Conservation (phyloP, 2,329 filamentous ascomycete genomes). For the Thelonectria blattea region DNA sequence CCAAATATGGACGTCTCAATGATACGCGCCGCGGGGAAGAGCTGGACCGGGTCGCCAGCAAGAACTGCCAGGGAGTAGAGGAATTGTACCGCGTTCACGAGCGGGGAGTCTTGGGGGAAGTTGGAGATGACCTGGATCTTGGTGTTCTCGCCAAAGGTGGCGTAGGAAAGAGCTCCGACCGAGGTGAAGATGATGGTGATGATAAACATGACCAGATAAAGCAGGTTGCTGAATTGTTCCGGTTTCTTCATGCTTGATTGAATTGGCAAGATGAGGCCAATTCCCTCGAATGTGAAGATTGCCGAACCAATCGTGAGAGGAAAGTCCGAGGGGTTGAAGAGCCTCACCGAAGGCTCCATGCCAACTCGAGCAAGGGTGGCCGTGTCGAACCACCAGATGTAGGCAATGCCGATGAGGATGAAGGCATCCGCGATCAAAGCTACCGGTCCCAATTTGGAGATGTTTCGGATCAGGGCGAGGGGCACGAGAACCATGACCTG, state of each 20-base stretch:
- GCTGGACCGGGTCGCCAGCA: constrained; percentile 75
- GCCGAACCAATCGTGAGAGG: constrained; percentile 75
- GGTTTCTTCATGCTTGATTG: constrained; percentile 77
- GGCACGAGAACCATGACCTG: constrained; percentile 71
- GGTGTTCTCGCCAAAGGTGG: constrained; percentile 72
- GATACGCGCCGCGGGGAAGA: constrained; percentile 76
- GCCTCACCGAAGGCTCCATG: constrained; percentile 63
- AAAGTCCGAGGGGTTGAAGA: constrained; percentile 73
- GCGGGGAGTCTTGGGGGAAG: constrained; percentile 70
- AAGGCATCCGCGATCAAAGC: constrained; percentile 75
- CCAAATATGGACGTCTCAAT: constrained; percentile 72
- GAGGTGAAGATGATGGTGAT: constrained; percentile 77
- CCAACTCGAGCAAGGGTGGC: constrained; percentile 60
- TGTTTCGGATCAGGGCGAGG: constrained; percentile 73
- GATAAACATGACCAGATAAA: constrained; percentile 73
- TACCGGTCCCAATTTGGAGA: constrained; percentile 73
- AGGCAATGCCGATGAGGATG: constrained; percentile 72
- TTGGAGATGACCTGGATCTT: constrained; percentile 79
- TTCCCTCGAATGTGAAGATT: constrained; percentile 82
- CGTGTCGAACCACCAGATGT: constrained; percentile 77
- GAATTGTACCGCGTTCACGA: constrained; percentile 80
- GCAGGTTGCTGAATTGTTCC: constrained; percentile 68
- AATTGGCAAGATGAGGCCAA: constrained; percentile 77
- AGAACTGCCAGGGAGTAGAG: constrained; percentile 76
- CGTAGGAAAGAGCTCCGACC: constrained; percentile 75